Evolutionary conservation across 2,329 filamentous ascomycete species (phyloP).

Genomic region (Leptographium galeiforme): DNA sequence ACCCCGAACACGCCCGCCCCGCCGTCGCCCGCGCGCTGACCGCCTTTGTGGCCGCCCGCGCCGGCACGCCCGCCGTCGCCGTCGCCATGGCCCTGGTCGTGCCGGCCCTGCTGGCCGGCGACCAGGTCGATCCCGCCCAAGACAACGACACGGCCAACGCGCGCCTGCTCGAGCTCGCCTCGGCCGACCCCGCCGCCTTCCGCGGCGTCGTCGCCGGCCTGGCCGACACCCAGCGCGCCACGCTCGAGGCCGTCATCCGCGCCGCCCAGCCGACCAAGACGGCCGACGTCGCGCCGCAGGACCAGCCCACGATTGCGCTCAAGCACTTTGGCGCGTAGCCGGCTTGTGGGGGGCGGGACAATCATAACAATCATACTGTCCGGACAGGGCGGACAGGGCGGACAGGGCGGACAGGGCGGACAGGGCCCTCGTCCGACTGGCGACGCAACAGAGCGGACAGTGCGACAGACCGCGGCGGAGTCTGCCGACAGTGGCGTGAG

Average conservation of each 20-base stretch:
- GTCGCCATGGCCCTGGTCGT: slow-evolving; percentile 63
- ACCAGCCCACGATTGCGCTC: slow-evolving; percentile 73
- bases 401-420: no score
- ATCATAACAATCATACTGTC: no score
- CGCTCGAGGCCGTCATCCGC: slow-evolving; percentile 72
- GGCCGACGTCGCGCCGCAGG: slow-evolving; percentile 21
- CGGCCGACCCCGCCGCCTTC: slow-evolving; percentile 60
- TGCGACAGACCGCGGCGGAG: no score
- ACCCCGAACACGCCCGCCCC: slow-evolving; percentile 61
- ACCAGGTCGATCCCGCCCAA: slow-evolving; percentile 34
- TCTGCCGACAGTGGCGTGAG: no score
- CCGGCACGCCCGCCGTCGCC: slow-evolving; percentile 4
- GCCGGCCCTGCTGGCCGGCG: slow-evolving; percentile 55
- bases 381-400: no score
- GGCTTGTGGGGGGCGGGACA: no score
- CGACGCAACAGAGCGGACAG: no score
- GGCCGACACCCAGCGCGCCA: slow-evolving; percentile 53
- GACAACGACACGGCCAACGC: slow-evolving; percentile 58
- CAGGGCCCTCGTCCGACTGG: no score
- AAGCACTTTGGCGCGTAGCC: slow-evolving; percentile 67
- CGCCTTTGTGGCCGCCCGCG: slow-evolving; percentile 46
- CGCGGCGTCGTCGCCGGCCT: slow-evolving; percentile 59
- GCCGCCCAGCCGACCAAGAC: slow-evolving; percentile 32
- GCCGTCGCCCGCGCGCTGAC: slow-evolving; percentile 64
- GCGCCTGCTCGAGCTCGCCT: slow-evolving; percentile 68